Evolutionary conservation across 2,329 filamentous ascomycete genomes (phyloP), one percentile per base, ranked within the genome.

Genomic region (Paecilomyces formosus): DNA sequence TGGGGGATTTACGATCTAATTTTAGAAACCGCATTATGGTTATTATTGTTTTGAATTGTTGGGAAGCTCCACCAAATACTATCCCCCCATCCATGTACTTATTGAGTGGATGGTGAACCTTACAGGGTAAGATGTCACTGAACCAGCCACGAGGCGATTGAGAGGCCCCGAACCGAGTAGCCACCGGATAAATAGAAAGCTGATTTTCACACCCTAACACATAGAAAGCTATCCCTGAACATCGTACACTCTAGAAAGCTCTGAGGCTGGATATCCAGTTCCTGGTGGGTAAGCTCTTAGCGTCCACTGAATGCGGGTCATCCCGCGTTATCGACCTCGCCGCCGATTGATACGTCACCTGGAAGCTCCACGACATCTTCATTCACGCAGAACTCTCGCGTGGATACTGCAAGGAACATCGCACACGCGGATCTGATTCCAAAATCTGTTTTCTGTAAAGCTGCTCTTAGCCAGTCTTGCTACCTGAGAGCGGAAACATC

Each of bases 311-410:
- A 55, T 53, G 57, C 39, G 57, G 54, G 56, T 24, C 18, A 54
- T 50, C 57, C 63, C 60, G 59, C 60, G 59, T 58, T 65, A 62
- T 61, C 63, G 58, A 55, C 65, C n/a, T 64, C 61, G 66, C 67
- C 65, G 66, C 62, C 64, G 62, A 60, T 52, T 56, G 63, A 65
- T 70, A 70, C 68, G 67, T 69, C 68, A 70, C 66, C 65, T 58
- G 60, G 31, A 58, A 63, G 58, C 61, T 65, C n/a, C 61, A 61
- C 53, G 30, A 61, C 53, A 49, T 57, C 45, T 56, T 56, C 30
- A 53, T 52, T 35, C 24, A 24, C 52, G 8, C 24, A 26, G 21
- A 21, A 15, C 18, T 54, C 57, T 33, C 13, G 33, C n/a, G 33
- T 18, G 18, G 35, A 26, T 21, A 35, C 35, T 45, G 39, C 39